phyloP scores from a whole-genome alignment of 495 filamentous ascomycete genomes.

The Penicillium pulvis region DNA sequence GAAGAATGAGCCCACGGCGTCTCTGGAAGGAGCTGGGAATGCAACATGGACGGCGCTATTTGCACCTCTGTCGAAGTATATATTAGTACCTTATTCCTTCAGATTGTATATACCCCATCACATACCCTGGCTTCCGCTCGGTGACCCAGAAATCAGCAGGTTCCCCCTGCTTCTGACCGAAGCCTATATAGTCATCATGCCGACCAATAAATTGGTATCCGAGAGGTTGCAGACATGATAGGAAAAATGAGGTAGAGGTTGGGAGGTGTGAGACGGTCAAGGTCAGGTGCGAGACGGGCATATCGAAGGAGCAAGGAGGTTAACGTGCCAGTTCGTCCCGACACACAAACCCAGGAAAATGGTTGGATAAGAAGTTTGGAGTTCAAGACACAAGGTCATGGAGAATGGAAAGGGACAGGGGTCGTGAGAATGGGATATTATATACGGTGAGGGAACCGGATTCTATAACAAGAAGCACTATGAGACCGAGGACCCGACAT shows the following conservation, averaged over 20 bases:
- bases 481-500: constrained; percentile 18
- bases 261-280: constrained; percentile 75
- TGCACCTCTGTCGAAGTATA: constrained; percentile 37
- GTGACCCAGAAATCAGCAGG: constrained; percentile 62
- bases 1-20: constrained; percentile 61
- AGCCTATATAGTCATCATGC: constrained; percentile 55
- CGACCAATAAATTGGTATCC: constrained; percentile 69
- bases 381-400: constrained; percentile 11
- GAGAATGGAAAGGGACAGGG: constrained; percentile 8
- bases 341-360: neutral
- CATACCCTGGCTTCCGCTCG: constrained; percentile 57
- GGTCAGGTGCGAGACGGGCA: constrained; percentile 62
- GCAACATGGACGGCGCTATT: constrained; percentile 58
- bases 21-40: constrained; percentile 56
- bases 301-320: constrained; percentile 28
- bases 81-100: constrained; percentile 16
- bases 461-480: constrained; percentile 23
- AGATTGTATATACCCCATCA: constrained; percentile 3
- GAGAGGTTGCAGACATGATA: constrained; percentile 71
- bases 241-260: constrained; percentile 77
- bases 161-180: constrained; percentile 54
- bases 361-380: constrained; percentile 1
- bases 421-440: constrained; percentile 3
- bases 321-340: constrained; percentile 1
- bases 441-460: constrained; percentile 28